Percentiles rank a stretch among this genome's conserved stretches.
These are phyloP conservation scores for Arachnopeziza araneosa DNA, from an alignment of 2,329 filamentous ascomycete genomes.

Conservation along the genomic window DNA sequence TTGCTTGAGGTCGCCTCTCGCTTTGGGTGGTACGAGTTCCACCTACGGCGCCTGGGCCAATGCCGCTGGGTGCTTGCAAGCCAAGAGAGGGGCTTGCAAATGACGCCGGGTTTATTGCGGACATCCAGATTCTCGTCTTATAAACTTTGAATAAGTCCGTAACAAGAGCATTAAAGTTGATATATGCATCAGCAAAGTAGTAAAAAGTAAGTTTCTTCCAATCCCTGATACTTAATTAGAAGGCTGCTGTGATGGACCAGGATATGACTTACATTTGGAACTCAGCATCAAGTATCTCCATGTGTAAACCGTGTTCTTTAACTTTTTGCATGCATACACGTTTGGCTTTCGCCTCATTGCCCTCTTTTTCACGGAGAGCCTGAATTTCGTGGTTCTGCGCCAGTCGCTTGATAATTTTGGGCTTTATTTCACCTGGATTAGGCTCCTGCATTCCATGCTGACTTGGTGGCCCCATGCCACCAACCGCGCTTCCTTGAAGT, in stretches of 20 bases:
- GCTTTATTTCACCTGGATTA: conserved; percentile 72
- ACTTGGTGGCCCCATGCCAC: conserved; percentile 70
- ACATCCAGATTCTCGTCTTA: conserved; percentile 99
- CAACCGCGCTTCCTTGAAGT: conserved; percentile 64
- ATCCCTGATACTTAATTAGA: conserved; percentile 55
- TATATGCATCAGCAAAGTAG: conserved; percentile 96
- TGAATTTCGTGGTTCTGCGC: conserved; percentile 89
- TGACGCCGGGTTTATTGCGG: conserved; percentile 94
- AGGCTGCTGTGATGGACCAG: conserved; percentile 18
- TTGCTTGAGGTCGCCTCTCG: conserved; percentile 35
- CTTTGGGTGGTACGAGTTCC: conserved; percentile 38
- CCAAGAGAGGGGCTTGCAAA: conserved; percentile 76
- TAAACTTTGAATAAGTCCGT: conserved; percentile 99
- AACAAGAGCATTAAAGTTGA: conserved; percentile 97
- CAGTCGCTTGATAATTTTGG: conserved; percentile 93
- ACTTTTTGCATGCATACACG: conserved; percentile 96
- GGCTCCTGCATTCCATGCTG: conserved; percentile 70
- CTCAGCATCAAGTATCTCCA: conserved; percentile 98
- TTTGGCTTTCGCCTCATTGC: conserved; percentile 95
- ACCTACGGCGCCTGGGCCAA: conserved; percentile 61
- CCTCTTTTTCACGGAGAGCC: conserved; percentile 88
- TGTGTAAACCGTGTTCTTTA: conserved; percentile 86
- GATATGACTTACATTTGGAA: conserved; percentile 82
- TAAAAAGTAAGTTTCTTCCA: conserved; percentile 99
- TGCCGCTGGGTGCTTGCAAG: conserved; percentile 61